Evolutionary conservation across 176 grass and related monocot species (phyloP).

Genomic region (Pontederia paniculata): DNA sequence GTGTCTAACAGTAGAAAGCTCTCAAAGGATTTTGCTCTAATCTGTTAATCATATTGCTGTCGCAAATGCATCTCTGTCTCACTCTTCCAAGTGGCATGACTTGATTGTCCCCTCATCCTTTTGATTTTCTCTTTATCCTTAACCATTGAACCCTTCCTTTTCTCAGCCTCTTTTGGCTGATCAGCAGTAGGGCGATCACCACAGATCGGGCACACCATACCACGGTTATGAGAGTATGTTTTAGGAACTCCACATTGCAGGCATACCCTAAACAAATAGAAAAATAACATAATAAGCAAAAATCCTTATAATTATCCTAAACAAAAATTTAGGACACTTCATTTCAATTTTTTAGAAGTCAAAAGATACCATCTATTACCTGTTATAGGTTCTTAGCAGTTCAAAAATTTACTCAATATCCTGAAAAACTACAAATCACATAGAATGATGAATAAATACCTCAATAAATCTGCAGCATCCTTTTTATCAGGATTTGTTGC

Average conservation of each 20-base stretch:
- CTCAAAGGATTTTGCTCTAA: too few species aligned
- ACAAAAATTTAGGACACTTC: too few species aligned
- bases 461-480: slow-evolving; percentile 84
- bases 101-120: slow-evolving; percentile 83
- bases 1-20: too few species aligned
- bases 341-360: too few species aligned
- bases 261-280: too few species aligned
- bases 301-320: too few species aligned
- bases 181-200: slow-evolving; percentile 40
- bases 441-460: slow-evolving; percentile 26
- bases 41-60: slow-evolving; percentile 69
- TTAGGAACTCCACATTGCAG: slow-evolving; percentile 87
- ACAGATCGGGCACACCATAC: slow-evolving; percentile 74
- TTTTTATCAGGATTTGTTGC: slow-evolving; percentile 75
- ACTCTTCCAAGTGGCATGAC: slow-evolving; percentile 84
- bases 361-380: too few species aligned
- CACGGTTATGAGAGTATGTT: slow-evolving; percentile 58
- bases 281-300: too few species aligned
- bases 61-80: slow-evolving; percentile 88
- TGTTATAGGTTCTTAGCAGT: too few species aligned
- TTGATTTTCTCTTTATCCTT: slow-evolving; percentile 96
- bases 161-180: slow-evolving; percentile 37
- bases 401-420: background rate
- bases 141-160: slow-evolving; percentile 53
- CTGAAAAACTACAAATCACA: background rate